Percentiles rank a stretch among this genome's conserved stretches.
Conservation (phyloP, 371 early-diverging fungal species). For the Mucor irregularis region DNA sequence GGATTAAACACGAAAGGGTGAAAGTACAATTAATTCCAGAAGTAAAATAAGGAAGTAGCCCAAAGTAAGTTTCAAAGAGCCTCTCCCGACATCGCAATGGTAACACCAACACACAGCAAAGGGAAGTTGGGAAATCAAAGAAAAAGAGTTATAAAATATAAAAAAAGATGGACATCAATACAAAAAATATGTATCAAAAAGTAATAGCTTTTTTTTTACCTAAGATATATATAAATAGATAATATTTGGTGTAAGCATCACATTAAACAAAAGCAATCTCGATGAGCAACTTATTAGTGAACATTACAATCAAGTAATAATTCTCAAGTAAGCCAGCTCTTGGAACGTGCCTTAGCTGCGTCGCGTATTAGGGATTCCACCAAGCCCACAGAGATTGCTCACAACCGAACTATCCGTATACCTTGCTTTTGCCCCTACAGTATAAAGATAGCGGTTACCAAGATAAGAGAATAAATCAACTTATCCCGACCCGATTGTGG, state of each 20-base stretch:
- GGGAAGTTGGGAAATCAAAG: too few species aligned
- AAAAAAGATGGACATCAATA: slow-evolving; percentile 7
- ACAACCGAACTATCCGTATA: slow-evolving; percentile 15
- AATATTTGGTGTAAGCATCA: too few species aligned
- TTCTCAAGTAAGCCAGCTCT: slow-evolving; percentile 4
- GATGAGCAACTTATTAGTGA: slow-evolving; percentile 8
- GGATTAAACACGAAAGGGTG: slow-evolving; percentile 6
- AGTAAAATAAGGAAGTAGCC: slow-evolving; percentile 1
- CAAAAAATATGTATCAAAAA: too few species aligned
- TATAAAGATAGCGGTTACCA: slow-evolving; percentile 11
- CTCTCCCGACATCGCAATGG: slow-evolving; percentile 5
- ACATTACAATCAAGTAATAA: slow-evolving; percentile 6
- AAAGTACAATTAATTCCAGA: slow-evolving; percentile 4
- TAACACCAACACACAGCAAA: slow-evolving; percentile 4
- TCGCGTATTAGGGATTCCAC: slow-evolving; percentile 14
- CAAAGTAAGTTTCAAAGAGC: slow-evolving; percentile 6
- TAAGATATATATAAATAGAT: too few species aligned
- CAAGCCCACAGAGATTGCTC: slow-evolving; percentile 15
- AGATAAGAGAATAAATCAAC: slow-evolving; percentile 10
- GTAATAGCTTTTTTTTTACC: too few species aligned
- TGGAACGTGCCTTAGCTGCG: slow-evolving; percentile 9
- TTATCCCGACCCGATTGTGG: slow-evolving; percentile 8
- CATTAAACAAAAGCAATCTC: too few species aligned
- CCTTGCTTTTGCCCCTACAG: slow-evolving; percentile 12
- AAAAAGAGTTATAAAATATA: slow-evolving; percentile 6